phyloP scores from a whole-genome alignment of 1,284 basidiomycete species.

The Megacollybia platyphylla region DNA sequence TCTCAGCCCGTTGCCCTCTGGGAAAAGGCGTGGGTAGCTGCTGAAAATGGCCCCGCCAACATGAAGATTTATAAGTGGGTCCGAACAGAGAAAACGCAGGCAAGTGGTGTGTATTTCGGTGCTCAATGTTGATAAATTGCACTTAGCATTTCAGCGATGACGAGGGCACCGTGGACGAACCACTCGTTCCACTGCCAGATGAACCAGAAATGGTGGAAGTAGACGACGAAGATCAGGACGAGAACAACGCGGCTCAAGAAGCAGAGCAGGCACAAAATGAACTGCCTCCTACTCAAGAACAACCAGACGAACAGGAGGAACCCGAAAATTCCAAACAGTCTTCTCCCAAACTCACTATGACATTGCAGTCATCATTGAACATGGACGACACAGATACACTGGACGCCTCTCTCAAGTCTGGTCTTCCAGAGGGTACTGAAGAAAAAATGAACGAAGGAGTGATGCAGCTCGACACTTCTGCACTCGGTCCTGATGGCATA shows the following conservation, averaged over 20 bases:
- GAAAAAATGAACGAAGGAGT: slow-evolving; percentile 16
- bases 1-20: slow-evolving; percentile 51
- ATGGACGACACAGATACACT: slow-evolving; percentile 17
- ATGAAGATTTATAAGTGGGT: slow-evolving; percentile 63
- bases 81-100: slow-evolving; percentile 62
- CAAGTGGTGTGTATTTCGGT: slow-evolving; percentile 16
- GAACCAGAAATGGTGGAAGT: slow-evolving; percentile 53
- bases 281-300: slow-evolving; percentile 13
- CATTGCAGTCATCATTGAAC: slow-evolving; percentile 14
- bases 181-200: slow-evolving; percentile 64
- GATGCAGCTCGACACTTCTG: slow-evolving; percentile 42
- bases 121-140: neutral
- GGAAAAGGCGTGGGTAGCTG: slow-evolving; percentile 58
- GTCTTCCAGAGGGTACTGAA: slow-evolving; percentile 24
- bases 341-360: slow-evolving; percentile 36
- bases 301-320: slow-evolving; percentile 16
- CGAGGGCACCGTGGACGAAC: slow-evolving; percentile 62
- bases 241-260: slow-evolving; percentile 24
- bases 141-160: slow-evolving; percentile 70
- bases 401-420: slow-evolving; percentile 35
- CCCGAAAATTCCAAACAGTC: slow-evolving; percentile 46
- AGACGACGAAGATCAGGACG: slow-evolving; percentile 58
- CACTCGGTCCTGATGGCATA: slow-evolving; percentile 52
- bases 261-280: slow-evolving; percentile 15
- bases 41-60: slow-evolving; percentile 38